Evolutionary conservation across 805 yeast species (phyloP), one percentile per base, ranked within the genome.

Genomic region (Sporopachydermia lactativora): DNA sequence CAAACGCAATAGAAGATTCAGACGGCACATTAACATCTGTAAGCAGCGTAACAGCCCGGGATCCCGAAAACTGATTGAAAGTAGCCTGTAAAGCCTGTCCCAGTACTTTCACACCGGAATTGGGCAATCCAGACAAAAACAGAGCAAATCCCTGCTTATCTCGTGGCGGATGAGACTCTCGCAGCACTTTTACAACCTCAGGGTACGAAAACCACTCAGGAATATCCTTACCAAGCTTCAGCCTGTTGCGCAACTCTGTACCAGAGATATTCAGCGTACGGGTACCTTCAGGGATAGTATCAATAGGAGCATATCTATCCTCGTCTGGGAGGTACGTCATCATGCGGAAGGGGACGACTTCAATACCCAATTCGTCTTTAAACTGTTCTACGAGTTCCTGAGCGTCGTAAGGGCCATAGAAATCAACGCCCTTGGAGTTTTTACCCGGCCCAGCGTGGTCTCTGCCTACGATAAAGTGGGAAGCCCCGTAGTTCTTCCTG

Each of bases 181-280:
- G 79, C 52, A 88, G 71, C 45, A 89, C 86, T 59, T 73, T 72
- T 45, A 89, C 97, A 41, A 89, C 96, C 61, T 88, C 96, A 3
- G 96, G 95, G 64, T 88, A 88, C 3, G 96, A 84, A 64, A 89
- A 88, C 97, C 97, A 88, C 57, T 75, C 92, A 47, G 97, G 97
- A 51, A 88, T 89, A 46, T 79, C 79, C 36, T 80, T 70, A 44
- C 96, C 96, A 45, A 78, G 81, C 65, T 77, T 78, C 57, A 88
- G 73, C 49, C 89, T 76, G 60, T 79, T 77, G 65, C 96, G 78
- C 54, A 89, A 73, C 64, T 88, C 96, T 19, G 97, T 88, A 53
- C 97, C 97, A 13, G 95, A 84, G 49, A 83, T 83, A 62, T 86
- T 88, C 44, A 89, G 75, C 17, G 97, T 89, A 62, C 74, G 78